Conservation (phyloP, 208 protist species). For the Trypanosoma grayi region DNA sequence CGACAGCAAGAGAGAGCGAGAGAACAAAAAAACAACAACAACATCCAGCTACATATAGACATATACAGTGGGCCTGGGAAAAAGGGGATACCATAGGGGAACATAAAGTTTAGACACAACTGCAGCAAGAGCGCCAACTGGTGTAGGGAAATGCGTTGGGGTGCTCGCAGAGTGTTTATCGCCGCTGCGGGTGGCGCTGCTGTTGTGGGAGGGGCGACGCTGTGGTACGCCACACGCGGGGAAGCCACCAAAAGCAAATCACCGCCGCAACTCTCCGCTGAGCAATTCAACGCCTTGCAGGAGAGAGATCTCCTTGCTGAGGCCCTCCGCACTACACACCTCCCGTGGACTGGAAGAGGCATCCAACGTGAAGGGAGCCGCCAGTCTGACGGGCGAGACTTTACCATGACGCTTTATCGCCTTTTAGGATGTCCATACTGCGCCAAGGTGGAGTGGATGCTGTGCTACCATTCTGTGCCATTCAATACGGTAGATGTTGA, state of each 20-base stretch:
- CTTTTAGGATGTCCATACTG: slow-evolving; percentile 85
- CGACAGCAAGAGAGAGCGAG: background rate
- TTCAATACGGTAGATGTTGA: slow-evolving; percentile 69
- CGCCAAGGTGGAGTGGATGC: slow-evolving; percentile 77
- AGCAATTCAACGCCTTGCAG: slow-evolving; percentile 72
- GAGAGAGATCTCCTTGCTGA: slow-evolving; percentile 34
- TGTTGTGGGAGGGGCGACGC: background rate
- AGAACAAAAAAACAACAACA: slow-evolving; percentile 4
- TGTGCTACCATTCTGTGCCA: slow-evolving; percentile 62
- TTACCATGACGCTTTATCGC: slow-evolving; percentile 60
- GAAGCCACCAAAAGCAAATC: background rate
- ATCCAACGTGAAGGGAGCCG: slow-evolving; percentile 6
- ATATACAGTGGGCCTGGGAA: too few species aligned
- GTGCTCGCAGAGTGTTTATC: background rate
- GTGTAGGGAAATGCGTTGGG: slow-evolving; percentile 9
- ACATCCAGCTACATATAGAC: too few species aligned
- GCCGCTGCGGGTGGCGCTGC: slow-evolving; percentile 7
- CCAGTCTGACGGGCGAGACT: slow-evolving; percentile 28
- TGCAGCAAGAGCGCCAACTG: background rate
- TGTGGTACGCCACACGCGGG: slow-evolving; percentile 5
- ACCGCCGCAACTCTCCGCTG: slow-evolving; percentile 31
- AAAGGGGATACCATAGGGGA: too few species aligned
- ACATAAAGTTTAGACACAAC: too few species aligned
- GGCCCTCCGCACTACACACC: slow-evolving; percentile 40
- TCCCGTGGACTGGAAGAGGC: slow-evolving; percentile 43